These are phyloP conservation scores for Colletotrichum aenigma DNA, from an alignment of 2,329 filamentous ascomycete species.

Conservation along the genomic window DNA sequence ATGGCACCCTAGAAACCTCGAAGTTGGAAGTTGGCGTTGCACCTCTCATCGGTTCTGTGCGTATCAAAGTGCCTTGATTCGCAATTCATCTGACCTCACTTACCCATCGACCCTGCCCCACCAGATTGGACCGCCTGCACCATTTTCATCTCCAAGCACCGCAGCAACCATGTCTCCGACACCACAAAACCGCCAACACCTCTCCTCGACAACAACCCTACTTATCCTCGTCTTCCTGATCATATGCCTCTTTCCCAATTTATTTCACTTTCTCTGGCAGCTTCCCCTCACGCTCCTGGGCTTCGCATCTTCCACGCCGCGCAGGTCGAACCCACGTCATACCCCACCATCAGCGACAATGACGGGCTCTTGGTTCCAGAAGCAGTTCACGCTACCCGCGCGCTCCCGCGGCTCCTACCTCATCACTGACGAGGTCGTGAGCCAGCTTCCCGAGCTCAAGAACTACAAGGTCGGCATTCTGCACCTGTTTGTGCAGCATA, in stretches of 20 bases:
- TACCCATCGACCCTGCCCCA: conserved; percentile 18
- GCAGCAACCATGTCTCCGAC: conserved; percentile 42
- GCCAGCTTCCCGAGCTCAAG: conserved; percentile 77
- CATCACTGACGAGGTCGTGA: conserved; percentile 76
- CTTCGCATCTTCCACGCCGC: conserved; percentile 31
- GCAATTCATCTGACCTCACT: conserved; percentile 18
- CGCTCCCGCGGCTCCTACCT: conserved; percentile 86
- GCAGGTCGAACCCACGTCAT: conserved; percentile 21
- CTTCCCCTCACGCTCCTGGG: conserved; percentile 48
- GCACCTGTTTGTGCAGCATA: conserved; percentile 95
- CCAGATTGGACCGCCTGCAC: conserved; percentile 11
- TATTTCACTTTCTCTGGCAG: conserved; percentile 58
- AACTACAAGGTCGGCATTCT: conserved; percentile 85
- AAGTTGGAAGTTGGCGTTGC: background rate
- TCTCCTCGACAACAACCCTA: conserved; percentile 45
- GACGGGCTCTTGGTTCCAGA: conserved; percentile 79
- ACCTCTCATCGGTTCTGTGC: background rate
- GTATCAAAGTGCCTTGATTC: background rate
- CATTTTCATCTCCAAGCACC: conserved; percentile 2
- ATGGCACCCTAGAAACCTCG: background rate
- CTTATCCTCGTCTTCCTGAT: conserved; percentile 54
- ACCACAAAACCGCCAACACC: conserved; percentile 33
- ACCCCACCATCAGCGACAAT: conserved; percentile 42
- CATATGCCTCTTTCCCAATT: conserved; percentile 54
- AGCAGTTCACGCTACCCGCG: conserved; percentile 79